Evolutionary conservation across 2,329 filamentous ascomycete genomes (phyloP), one percentile per base, ranked within the genome.

Genomic region (Fusarium avenaceum): DNA sequence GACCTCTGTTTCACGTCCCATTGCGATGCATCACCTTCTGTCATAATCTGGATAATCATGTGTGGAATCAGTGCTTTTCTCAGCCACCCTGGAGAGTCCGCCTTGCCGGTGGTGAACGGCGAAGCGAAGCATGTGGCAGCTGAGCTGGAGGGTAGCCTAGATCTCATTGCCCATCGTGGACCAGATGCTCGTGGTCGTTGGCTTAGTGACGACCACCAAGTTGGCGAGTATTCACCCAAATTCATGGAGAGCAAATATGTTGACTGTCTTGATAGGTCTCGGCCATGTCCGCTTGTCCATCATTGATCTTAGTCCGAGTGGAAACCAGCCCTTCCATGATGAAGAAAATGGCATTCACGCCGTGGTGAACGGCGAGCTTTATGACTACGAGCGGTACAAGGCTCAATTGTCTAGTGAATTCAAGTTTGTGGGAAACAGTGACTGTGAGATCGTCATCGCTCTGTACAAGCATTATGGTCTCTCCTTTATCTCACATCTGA

Each of bases 1-100:
- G 42, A n/a, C 19, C 11, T 39, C 19, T n/a, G 33, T 19, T 19
- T 30, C 6, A 10, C 9, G 4, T 28, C 8, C 30, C 22, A 20
- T 52, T 17, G 24, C 7, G 35, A 4, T 19, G 19, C 24, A 7
- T 9, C 7, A 14, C 14, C 4, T 9, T 11, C 10, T 39, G 10
- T n/a, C 19, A 19, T 4, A 45, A 14, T 13, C 9, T 55, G 7
- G 11, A 33, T 35, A 24, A 56, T 38, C n/a, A 56, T 56, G 45
- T 56, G 53, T 33, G 53, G 53, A 42, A 56, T 56, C 35, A 56
- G 53, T 42, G 35, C 53, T 6, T 50, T 49, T 17, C 26, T 56
- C 11, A 56, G 35, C 53, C 45, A 56, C 19, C 53, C 53, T 20
- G 53, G 53, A n/a, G 35, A 22, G 13, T 24, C 24, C 26, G n/a